Percentiles rank a stretch among this genome's conserved stretches.
These are phyloP conservation scores for Penicillium paneum DNA, from an alignment of 2,329 filamentous ascomycete genomes.

Conservation along the genomic window DNA sequence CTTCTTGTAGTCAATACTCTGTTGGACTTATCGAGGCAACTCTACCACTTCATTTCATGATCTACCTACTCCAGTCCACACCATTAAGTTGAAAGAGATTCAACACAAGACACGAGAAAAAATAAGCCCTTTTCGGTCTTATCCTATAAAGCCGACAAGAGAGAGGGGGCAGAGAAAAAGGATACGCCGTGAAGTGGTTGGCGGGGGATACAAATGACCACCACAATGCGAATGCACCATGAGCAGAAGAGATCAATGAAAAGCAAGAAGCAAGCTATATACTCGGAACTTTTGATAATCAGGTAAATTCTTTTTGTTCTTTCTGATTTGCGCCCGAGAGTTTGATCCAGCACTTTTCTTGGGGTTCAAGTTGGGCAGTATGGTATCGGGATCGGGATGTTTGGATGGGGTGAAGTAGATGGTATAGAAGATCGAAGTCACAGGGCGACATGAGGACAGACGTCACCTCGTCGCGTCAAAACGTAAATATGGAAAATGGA, in stretches of 20 bases:
- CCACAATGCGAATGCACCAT: conserved; percentile 14
- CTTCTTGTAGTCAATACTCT: neutral
- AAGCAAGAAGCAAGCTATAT: conserved; percentile 7
- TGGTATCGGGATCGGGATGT: conserved; percentile 4
- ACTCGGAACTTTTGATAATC: conserved; percentile 4
- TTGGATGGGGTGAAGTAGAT: conserved; percentile 11
- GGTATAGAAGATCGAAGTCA: conserved; percentile 18
- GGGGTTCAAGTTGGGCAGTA: conserved; percentile 7
- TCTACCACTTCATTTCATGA: neutral
- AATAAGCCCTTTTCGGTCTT: neutral
- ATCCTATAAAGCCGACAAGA: neutral
- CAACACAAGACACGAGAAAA: neutral
- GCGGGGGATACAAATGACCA: conserved; percentile 6
- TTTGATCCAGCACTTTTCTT: conserved; percentile 10
- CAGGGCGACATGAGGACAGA: conserved; percentile 13
- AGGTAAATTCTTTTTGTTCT: conserved; percentile 4
- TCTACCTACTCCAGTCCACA: neutral
- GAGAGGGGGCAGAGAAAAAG: neutral
- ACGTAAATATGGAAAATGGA: conserved; percentile 20
- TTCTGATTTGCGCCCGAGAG: conserved; percentile 2
- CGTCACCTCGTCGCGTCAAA: conserved; percentile 23
- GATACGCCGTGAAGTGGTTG: neutral
- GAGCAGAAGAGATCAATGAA: neutral
- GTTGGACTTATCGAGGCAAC: neutral
- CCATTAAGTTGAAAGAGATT: neutral